Evolutionary conservation across 768 basidiomycete species (phyloP).

Genomic region (Russula sp.): DNA sequence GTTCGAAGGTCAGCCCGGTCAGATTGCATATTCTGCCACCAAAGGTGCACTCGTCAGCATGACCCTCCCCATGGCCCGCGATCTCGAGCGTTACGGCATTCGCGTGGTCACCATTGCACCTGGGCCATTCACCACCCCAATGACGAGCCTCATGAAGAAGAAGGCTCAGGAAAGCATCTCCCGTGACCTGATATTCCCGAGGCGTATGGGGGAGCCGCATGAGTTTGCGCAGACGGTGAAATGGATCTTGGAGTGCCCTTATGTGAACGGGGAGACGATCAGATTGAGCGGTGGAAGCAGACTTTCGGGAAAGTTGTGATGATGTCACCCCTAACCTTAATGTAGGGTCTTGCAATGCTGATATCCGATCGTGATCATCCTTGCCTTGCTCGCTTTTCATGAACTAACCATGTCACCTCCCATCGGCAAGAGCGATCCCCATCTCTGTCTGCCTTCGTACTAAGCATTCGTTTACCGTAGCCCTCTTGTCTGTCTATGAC

Average conservation of each 20-base stretch:
- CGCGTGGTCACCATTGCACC: conserved; percentile 53
- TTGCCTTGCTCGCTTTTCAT: no score
- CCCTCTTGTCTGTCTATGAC: conserved; percentile 93
- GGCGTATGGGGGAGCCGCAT: conserved; percentile 27
- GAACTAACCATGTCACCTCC: conserved; percentile 28
- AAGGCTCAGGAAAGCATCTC: conserved; percentile 23
- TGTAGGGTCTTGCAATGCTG: not conserved
- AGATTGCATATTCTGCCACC: conserved; percentile 47
- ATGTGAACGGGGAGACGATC: conserved; percentile 29
- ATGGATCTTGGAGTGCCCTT: conserved; percentile 29
- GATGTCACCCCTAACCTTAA: conserved; percentile 2
- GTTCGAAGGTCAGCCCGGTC: conserved; percentile 53
- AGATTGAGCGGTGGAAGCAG: conserved; percentile 26
- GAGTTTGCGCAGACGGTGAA: conserved; percentile 30
- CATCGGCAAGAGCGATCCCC: conserved; percentile 26
- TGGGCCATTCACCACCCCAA: conserved; percentile 41
- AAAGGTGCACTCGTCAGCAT: conserved; percentile 53
- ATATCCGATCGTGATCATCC: no score
- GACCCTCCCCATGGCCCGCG: conserved; percentile 55
- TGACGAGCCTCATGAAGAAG: conserved; percentile 28
- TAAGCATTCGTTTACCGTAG: conserved; percentile 32
- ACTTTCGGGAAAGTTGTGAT: conserved; percentile 23
- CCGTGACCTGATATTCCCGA: conserved; percentile 30
- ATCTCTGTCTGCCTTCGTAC: not conserved
- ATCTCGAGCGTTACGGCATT: conserved; percentile 44